Conservation (phyloP, 176 grass and related monocot genomes). For the Secale cereale region DNA sequence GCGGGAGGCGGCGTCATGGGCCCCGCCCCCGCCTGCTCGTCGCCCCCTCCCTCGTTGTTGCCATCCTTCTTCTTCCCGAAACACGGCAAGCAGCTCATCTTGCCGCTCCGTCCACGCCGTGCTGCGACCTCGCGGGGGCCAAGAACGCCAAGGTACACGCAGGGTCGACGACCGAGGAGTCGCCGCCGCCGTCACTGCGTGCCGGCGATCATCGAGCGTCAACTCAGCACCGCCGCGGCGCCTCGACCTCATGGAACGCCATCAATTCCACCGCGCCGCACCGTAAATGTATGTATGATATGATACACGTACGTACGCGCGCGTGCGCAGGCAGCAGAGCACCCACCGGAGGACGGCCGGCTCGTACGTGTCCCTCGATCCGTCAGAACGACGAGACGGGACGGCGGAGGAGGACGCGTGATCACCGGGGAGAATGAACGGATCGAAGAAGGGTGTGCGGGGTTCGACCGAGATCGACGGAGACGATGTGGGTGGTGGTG, state of each 20-base stretch:
- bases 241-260: conserved; percentile 26
- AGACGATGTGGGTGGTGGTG: neutral
- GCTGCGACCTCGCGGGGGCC: conserved; percentile 5
- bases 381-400: neutral
- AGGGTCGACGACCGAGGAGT: conserved; percentile 12
- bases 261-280: neutral
- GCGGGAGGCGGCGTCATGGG: conserved; percentile 29
- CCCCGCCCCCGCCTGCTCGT: neutral
- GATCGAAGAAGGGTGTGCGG: neutral
- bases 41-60: neutral
- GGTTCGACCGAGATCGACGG: neutral
- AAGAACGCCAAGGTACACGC: neutral
- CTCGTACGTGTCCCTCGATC: no score
- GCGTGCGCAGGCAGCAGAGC: neutral
- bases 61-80: conserved; percentile 37
- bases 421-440: neutral
- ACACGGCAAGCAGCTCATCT: conserved; percentile 77
- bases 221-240: conserved; percentile 27
- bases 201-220: conserved; percentile 17
- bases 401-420: neutral
- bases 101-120: neutral
- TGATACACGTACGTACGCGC: neutral
- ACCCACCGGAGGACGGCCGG: no score
- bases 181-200: conserved; percentile 22
- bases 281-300: neutral